phyloP scores from a whole-genome alignment of 192 early-diverging fungal species.

The Coemansia sp. region DNA sequence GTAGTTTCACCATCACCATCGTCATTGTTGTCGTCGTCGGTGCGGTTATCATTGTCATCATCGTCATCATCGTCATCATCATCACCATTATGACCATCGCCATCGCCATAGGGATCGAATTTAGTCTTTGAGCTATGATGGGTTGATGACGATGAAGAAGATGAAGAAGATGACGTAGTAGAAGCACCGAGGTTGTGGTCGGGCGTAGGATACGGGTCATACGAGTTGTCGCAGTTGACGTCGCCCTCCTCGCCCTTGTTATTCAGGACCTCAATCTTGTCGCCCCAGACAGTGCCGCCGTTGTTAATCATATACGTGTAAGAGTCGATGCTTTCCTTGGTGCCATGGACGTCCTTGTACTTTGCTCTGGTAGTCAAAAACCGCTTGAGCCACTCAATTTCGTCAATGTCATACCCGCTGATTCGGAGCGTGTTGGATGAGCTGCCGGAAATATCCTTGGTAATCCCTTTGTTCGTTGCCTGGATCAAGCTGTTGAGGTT shows the following conservation, averaged over 20 bases:
- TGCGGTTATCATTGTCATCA: no score
- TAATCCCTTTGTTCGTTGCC: slow-evolving; percentile 13
- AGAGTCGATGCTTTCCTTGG: slow-evolving; percentile 7
- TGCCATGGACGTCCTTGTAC: background rate
- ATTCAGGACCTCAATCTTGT: slow-evolving; percentile 6
- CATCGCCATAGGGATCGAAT: background rate
- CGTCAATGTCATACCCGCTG: slow-evolving; percentile 19
- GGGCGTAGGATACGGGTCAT: background rate
- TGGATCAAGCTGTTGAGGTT: slow-evolving; percentile 23
- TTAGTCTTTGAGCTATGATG: background rate
- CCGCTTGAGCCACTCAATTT: slow-evolving; percentile 35
- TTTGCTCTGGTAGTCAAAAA: slow-evolving; percentile 21
- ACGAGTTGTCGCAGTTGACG: slow-evolving; percentile 7
- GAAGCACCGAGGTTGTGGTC: background rate
- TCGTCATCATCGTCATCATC: background rate
- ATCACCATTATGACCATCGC: background rate
- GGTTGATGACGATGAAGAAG: background rate
- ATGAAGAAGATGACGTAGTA: background rate
- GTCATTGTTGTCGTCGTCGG: no score
- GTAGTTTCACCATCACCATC: background rate
- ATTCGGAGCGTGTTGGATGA: slow-evolving; percentile 18
- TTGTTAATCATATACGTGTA: slow-evolving; percentile 16
- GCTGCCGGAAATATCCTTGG: slow-evolving; percentile 3
- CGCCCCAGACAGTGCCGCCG: background rate
- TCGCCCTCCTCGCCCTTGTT: background rate